Conservation (phyloP, 306 rosid genomes). For the Hippophae rhamnoides region DNA sequence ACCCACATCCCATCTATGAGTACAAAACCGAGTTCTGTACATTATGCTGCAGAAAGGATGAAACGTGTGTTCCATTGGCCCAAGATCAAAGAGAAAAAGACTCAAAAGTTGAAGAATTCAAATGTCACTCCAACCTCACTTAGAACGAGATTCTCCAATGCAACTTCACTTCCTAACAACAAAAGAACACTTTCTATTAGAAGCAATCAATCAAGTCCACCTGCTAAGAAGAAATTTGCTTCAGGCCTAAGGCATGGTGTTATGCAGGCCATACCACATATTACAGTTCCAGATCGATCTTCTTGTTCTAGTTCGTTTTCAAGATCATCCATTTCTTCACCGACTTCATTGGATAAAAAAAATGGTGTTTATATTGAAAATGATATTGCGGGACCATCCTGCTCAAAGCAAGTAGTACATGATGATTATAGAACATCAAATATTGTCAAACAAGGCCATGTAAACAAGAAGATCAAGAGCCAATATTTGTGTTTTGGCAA, state of each 20-base stretch:
- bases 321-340: constrained; percentile 69
- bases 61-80: constrained; percentile 70
- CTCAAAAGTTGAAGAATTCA: constrained; percentile 30
- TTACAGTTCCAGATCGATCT: constrained; percentile 44
- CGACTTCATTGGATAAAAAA: constrained; percentile 58
- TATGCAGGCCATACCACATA: constrained; percentile 57
- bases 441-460: constrained; percentile 27
- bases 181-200: constrained; percentile 82
- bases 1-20: constrained; percentile 23
- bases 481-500: constrained; percentile 83
- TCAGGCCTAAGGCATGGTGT: constrained; percentile 61
- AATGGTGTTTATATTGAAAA: constrained; percentile 53
- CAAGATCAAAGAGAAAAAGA: constrained; percentile 40
- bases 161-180: constrained; percentile 50
- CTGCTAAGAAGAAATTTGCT: constrained; percentile 86
- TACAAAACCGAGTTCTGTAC: constrained; percentile 60
- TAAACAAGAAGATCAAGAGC: constrained; percentile 42
- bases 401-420: constrained; percentile 31
- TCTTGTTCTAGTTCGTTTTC: constrained; percentile 78
- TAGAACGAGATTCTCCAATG: constrained; percentile 61
- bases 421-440: constrained; percentile 37
- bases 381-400: constrained; percentile 62
- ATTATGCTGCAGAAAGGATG: constrained; percentile 50
- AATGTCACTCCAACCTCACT: constrained; percentile 61
- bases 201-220: constrained; percentile 88